Conservation (phyloP, 371 early-diverging fungal genomes). For the Apophysomyces sp. region DNA sequence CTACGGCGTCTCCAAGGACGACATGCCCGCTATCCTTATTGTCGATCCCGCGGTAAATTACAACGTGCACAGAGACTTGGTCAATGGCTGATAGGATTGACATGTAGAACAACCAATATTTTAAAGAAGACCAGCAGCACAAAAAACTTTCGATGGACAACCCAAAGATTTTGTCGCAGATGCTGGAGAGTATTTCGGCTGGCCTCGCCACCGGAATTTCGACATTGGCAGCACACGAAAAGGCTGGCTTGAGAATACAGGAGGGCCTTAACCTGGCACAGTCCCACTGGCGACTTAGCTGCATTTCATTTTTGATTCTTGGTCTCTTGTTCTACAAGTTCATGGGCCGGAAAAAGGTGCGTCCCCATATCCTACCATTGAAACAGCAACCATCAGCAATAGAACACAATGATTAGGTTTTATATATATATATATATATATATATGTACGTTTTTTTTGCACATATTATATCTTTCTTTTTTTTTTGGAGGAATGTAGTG, state of each 20-base stretch:
- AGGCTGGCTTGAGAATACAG: slow-evolving; percentile 11
- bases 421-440: not conserved
- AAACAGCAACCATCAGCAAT: not conserved
- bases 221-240: slow-evolving; percentile 13
- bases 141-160: slow-evolving; percentile 13
- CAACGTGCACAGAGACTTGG: too few species aligned
- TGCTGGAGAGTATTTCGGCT: slow-evolving; percentile 10
- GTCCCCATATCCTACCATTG: not conserved
- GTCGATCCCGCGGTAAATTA: slow-evolving; percentile 21
- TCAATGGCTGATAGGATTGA: too few species aligned
- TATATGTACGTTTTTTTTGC: not conserved
- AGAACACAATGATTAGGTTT: not conserved
- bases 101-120: slow-evolving; percentile 11
- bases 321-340: not conserved
- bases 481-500: too few species aligned
- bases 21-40: slow-evolving; percentile 21
- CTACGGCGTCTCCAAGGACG: slow-evolving; percentile 14
- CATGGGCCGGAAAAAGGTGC: not conserved
- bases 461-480: not conserved
- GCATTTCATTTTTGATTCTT: slow-evolving; percentile 12
- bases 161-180: slow-evolving; percentile 8
- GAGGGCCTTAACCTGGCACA: slow-evolving; percentile 8
- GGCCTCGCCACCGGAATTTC: slow-evolving; percentile 15
- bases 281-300: slow-evolving; percentile 30
- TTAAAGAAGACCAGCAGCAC: slow-evolving; percentile 10